phyloP scores from a whole-genome alignment of 768 basidiomycete genomes.

The Scleroderma citrinum region DNA sequence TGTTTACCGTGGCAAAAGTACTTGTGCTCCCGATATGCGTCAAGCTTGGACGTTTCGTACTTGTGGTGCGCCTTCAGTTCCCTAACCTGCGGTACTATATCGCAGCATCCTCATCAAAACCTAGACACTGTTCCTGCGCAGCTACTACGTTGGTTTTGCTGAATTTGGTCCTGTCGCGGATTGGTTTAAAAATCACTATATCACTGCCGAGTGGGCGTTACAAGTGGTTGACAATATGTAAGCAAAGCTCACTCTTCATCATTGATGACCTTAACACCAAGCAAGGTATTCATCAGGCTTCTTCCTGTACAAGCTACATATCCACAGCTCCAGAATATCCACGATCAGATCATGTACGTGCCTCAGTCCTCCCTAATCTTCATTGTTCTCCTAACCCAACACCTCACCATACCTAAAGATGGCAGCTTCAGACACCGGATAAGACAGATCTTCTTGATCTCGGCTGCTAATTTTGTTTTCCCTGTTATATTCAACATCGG shows the following conservation, averaged over 20 bases:
- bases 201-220: neutral
- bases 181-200: conserved; percentile 2
- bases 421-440: conserved; percentile 13
- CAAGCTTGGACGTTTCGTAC: conserved; percentile 26
- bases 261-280: neutral
- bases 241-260: neutral
- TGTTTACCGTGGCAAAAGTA: conserved; percentile 12
- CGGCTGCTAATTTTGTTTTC: conserved; percentile 34
- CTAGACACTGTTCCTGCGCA: conserved; percentile 3
- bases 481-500: conserved; percentile 31
- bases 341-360: neutral
- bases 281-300: conserved; percentile 22
- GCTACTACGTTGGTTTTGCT: conserved; percentile 2
- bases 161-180: neutral
- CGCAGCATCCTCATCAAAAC: neutral
- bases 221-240: neutral
- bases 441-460: conserved; percentile 31
- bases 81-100: neutral
- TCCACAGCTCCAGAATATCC: neutral
- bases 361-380: neutral
- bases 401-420: neutral
- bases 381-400: neutral
- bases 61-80: conserved; percentile 5
- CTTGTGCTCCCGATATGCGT: conserved; percentile 24
- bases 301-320: conserved; percentile 20